Conservation (phyloP, 768 basidiomycete species). For the Panaeolus cyanescens region DNA sequence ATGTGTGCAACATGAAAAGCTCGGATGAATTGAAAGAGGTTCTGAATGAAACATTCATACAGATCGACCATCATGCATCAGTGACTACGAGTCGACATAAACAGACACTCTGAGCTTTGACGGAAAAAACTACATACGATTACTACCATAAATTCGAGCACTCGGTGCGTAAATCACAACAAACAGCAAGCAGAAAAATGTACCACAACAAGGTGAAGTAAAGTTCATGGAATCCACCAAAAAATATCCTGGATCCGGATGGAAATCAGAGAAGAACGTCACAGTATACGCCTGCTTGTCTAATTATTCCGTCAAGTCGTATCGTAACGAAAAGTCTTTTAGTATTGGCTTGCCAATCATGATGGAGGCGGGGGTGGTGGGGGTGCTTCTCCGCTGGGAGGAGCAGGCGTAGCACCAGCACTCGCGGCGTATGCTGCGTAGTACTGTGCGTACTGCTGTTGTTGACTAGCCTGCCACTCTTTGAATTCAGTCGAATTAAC, state of each 20-base stretch:
- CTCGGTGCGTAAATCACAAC: not conserved
- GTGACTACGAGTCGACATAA: no score
- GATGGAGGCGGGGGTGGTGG: conserved; percentile 40
- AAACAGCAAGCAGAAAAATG: conserved; percentile 1
- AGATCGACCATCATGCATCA: no score
- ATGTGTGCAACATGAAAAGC: no score
- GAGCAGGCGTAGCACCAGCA: conserved; percentile 16
- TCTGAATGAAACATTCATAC: no score
- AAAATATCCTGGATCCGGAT: not conserved
- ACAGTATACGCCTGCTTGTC: not conserved
- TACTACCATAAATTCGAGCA: conserved; percentile 2
- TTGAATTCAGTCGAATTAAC: conserved; percentile 83
- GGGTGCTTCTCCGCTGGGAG: conserved; percentile 17
- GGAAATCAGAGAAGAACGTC: not conserved
- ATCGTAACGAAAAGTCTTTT: not conserved
- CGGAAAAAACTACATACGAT: not conserved
- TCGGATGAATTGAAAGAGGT: no score
- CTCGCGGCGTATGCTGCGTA: conserved; percentile 52
- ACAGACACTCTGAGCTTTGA: no score
- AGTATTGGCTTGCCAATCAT: conserved; percentile 12
- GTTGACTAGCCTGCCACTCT: conserved; percentile 77
- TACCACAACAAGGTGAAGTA: not conserved
- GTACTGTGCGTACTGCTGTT: conserved; percentile 74
- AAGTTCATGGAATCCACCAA: not conserved
- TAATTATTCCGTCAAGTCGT: not conserved